phyloP scores from a whole-genome alignment of 2,329 filamentous ascomycete genomes.

The Fusarium verrucosum region DNA sequence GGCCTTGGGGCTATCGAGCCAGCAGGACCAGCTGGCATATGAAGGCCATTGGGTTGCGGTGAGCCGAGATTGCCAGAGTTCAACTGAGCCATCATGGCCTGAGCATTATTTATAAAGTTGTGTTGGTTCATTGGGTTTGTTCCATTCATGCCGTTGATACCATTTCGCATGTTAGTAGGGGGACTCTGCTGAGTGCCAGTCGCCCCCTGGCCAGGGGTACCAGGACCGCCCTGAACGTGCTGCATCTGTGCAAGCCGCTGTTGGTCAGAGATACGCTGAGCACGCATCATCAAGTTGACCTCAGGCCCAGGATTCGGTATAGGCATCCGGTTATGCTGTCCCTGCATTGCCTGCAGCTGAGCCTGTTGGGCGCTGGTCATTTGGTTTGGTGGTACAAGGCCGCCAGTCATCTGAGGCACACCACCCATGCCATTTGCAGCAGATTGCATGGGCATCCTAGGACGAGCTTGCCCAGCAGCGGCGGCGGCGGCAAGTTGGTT shows the following conservation, averaged over 20 bases:
- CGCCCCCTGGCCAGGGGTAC: constrained; percentile 46
- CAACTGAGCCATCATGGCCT: constrained; percentile 63
- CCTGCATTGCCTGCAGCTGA: constrained; percentile 69
- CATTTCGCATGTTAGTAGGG: constrained; percentile 55
- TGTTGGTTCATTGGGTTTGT: constrained; percentile 61
- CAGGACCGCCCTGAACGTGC: constrained; percentile 50
- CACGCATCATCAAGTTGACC: constrained; percentile 67
- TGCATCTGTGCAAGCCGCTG: constrained; percentile 65
- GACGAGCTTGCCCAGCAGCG: constrained; percentile 56
- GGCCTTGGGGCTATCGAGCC: constrained; percentile 56
- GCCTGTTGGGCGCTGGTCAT: constrained; percentile 75
- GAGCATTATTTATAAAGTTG: constrained; percentile 61
- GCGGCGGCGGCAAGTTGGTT: constrained; percentile 58
- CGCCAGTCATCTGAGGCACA: constrained; percentile 61
- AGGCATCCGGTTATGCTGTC: constrained; percentile 70
- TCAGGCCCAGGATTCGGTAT: constrained; percentile 56
- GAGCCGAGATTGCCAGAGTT: constrained; percentile 54
- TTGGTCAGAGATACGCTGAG: constrained; percentile 73
- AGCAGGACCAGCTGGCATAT: constrained; percentile 57
- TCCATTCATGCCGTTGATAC: constrained; percentile 45
- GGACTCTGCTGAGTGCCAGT: constrained; percentile 52
- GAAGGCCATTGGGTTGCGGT: constrained; percentile 57
- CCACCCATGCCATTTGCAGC: constrained; percentile 61
- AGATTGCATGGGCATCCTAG: constrained; percentile 64
- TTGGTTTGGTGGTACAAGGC: constrained; percentile 63